phyloP scores from a whole-genome alignment of 345 rosid species.

The Rhodamnia rubescens region DNA sequence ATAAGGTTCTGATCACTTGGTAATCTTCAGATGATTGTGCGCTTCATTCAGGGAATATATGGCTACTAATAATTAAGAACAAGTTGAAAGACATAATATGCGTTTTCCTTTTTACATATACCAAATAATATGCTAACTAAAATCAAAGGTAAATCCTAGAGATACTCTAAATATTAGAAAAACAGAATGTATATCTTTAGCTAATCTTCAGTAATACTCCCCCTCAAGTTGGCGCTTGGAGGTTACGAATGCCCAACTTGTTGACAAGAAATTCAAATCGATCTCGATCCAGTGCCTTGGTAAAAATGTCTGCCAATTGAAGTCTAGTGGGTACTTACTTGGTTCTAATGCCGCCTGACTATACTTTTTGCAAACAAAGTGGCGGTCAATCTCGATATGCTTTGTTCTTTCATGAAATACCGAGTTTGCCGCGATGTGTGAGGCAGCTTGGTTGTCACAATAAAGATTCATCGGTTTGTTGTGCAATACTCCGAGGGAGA shows the following conservation, averaged over 20 bases:
- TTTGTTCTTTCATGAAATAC: not conserved
- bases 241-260: not conserved
- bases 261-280: not conserved
- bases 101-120: not conserved
- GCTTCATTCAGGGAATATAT: not conserved
- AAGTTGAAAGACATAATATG: not conserved
- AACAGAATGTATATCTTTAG: not conserved
- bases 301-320: not conserved
- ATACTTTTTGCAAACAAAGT: not conserved
- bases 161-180: not conserved
- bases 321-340: not conserved
- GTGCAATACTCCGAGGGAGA: not conserved
- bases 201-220: not conserved
- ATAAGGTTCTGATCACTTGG: not conserved
- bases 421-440: not conserved
- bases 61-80: not conserved
- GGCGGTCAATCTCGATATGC: not conserved
- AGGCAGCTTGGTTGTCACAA: not conserved
- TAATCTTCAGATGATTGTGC: not conserved
- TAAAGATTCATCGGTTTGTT: not conserved
- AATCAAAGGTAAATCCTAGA: not conserved
- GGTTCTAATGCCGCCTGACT: fast-evolving
- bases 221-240: not conserved
- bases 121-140: not conserved
- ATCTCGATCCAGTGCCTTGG: not conserved